Evolutionary conservation across 1,284 basidiomycete genomes (phyloP).

Genomic region (Afroboletus lepidellus): DNA sequence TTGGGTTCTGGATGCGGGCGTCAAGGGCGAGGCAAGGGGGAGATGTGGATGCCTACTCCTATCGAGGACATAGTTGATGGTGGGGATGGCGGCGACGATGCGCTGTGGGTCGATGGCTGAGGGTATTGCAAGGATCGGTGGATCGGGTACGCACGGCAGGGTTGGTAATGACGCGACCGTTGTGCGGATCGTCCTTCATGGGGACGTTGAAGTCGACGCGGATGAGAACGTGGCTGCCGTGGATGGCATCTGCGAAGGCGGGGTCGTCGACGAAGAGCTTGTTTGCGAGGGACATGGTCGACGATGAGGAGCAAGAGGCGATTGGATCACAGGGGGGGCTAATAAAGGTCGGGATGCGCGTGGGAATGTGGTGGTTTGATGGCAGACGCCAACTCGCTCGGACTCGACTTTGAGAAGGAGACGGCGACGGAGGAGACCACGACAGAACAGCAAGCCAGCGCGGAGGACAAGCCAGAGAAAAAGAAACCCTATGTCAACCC

Average conservation of each 20-base stretch:
- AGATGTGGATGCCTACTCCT: constrained; percentile 51
- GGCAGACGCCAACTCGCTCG: constrained; percentile 55
- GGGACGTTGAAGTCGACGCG: constrained; percentile 99
- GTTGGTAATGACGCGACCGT: constrained; percentile 91
- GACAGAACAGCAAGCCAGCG: constrained; percentile 8
- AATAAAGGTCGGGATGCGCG: constrained; percentile 15
- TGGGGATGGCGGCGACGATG: constrained; percentile 95
- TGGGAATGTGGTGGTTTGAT: constrained; percentile 28
- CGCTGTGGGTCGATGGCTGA: constrained; percentile 52
- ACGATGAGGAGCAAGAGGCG: neutral
- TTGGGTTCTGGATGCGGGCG: constrained; percentile 63
- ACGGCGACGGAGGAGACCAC: constrained; percentile 8
- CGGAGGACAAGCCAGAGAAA: constrained; percentile 34
- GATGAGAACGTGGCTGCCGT: constrained; percentile 90
- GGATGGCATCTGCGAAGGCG: constrained; percentile 55
- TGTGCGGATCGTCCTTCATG: constrained; percentile 43
- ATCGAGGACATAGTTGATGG: constrained; percentile 92
- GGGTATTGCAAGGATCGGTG: neutral
- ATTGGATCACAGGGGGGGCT: neutral
- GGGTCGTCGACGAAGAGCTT: constrained; percentile 93
- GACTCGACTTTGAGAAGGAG: constrained; percentile 57
- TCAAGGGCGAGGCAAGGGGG: neutral
- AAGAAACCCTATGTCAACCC: constrained; percentile 71
- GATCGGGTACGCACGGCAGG: constrained; percentile 69
- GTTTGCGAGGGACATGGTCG: constrained; percentile 89